Base-by-base conservation (phyloP, 2,329 filamentous ascomycete genomes). In the Fusarium solani-melongenae region DNA sequence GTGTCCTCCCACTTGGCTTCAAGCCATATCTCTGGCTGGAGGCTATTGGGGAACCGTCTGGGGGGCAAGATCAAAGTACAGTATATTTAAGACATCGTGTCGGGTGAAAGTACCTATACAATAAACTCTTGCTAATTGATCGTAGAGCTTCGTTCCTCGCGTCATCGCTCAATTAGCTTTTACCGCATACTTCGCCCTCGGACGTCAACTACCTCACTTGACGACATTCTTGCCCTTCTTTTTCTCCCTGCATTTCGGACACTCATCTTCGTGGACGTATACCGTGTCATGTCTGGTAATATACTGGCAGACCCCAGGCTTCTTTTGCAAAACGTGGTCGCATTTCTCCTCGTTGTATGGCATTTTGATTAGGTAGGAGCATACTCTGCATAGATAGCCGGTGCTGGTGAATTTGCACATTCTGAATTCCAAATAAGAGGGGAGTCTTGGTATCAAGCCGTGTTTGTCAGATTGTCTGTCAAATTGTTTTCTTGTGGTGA, bases 231-330 rank as follows among this genome's bases (percentile, higher is more conserved):
- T 17, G 10, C 15, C 17, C 27, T 51, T 29, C 27, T 53, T 53
- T 20, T 53, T 53, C 46, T 9, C 27, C 14, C 34, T 39, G 24
- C 67, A 71, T n/a, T 27, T 31, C 3, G 69, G 49, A 38, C 69
- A 71, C 38, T 71, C 67, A 24, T 64, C 63, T 17, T 58, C 31
- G 3, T 71, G 69, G 38, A 71, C 59, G 14, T 71, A 71, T 5
- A 64, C 20, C 0, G 69, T 71, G 5, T 71, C 22, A 22, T 71
- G 68, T 1, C 22, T 57, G 12, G 67, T 53, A 1, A 1, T 12
- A 27, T 71, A 22, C 0, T 12, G 20, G 2, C 69, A 71, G 1
- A 44, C 12, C 1, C 59, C 63, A 0, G n/a, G 7, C 11, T 9
- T 67, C 17, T 31, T 71, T 7, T 36, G 22, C 2, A 53, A 34